Conservation (phyloP, 2,329 filamentous ascomycete genomes). For the Cordyceps cateniannulata region DNA sequence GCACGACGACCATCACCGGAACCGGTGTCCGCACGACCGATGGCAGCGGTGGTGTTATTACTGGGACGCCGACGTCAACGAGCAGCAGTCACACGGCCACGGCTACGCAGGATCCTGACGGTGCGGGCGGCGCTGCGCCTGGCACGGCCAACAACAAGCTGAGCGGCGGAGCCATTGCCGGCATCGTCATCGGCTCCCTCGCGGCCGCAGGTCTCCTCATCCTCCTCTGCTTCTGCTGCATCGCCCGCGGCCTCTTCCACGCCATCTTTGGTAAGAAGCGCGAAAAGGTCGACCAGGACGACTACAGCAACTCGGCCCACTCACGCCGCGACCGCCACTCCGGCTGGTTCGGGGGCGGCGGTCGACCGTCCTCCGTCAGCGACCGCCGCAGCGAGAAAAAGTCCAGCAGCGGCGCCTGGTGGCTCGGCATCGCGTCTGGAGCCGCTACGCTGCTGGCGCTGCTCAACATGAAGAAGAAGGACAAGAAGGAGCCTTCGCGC, state of each 20-base stretch:
- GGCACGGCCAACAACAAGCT: conserved; percentile 40
- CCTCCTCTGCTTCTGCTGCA: conserved; percentile 70
- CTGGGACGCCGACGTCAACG: conserved; percentile 39
- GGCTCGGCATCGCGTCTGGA: conserved; percentile 46
- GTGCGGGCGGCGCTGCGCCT: conserved; percentile 26
- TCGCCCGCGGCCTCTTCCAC: conserved; percentile 55
- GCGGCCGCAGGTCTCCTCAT: conserved; percentile 60
- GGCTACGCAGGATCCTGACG: conserved; percentile 38
- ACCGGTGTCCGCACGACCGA: conserved; percentile 42
- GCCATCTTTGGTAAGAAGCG: conserved; percentile 55
- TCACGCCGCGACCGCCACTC: conserved; percentile 46
- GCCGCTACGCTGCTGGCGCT: conserved; percentile 46
- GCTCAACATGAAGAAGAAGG: conserved; percentile 48
- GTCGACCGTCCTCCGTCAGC: conserved; percentile 30
- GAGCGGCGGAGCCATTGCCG: conserved; percentile 69
- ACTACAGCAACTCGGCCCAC: conserved; percentile 47
- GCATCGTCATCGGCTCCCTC: conserved; percentile 71
- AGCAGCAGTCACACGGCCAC: conserved; percentile 16
- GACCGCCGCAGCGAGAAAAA: conserved; percentile 39
- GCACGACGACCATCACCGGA: conserved; percentile 47
- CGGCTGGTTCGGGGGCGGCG: conserved; percentile 47
- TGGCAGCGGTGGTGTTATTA: conserved; percentile 34
- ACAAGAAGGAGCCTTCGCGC: conserved; percentile 30
- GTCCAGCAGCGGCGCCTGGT: conserved; percentile 40
- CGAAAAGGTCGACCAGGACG: conserved; percentile 55